phyloP scores from a whole-genome alignment of 2,329 filamentous ascomycete species.

The Beauveria scarabaeidicola region DNA sequence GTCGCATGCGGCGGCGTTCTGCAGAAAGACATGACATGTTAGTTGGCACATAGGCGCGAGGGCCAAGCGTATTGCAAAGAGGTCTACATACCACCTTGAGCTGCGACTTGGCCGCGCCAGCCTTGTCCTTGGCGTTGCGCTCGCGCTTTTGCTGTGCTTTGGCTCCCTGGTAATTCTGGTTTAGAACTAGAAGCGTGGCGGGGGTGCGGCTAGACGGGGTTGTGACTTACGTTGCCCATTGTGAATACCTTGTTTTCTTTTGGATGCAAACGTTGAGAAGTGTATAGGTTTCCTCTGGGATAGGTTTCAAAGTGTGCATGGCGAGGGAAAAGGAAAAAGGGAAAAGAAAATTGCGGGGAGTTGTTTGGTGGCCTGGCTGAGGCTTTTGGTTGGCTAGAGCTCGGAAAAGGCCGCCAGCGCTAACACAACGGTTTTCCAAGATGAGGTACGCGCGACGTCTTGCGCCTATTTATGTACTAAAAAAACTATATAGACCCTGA shows the following conservation, averaged over 20 bases:
- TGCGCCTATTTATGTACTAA: background rate
- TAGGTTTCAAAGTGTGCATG: background rate
- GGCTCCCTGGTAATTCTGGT: constrained; percentile 40
- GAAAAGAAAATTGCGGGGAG: constrained; percentile 9
- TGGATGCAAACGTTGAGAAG: background rate
- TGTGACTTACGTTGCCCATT: constrained; percentile 13
- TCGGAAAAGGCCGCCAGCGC: background rate
- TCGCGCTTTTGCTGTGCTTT: constrained; percentile 66
- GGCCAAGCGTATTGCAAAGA: too few species aligned
- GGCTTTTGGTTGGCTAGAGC: constrained; percentile 6
- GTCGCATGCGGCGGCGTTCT: constrained; percentile 67
- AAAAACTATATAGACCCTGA: background rate
- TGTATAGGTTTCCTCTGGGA: background rate
- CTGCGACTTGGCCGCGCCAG: constrained; percentile 54
- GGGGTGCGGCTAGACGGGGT: background rate
- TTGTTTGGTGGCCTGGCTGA: background rate
- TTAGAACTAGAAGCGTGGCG: background rate
- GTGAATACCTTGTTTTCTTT: background rate
- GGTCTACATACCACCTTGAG: constrained; percentile 51
- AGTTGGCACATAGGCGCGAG: background rate
- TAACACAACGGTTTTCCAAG: background rate
- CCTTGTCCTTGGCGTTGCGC: constrained; percentile 56
- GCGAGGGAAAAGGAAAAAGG: background rate
- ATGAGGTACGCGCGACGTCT: background rate
- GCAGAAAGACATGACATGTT: background rate